Conservation (phyloP, 148 eudicot species). For the Spergularia marina region DNA sequence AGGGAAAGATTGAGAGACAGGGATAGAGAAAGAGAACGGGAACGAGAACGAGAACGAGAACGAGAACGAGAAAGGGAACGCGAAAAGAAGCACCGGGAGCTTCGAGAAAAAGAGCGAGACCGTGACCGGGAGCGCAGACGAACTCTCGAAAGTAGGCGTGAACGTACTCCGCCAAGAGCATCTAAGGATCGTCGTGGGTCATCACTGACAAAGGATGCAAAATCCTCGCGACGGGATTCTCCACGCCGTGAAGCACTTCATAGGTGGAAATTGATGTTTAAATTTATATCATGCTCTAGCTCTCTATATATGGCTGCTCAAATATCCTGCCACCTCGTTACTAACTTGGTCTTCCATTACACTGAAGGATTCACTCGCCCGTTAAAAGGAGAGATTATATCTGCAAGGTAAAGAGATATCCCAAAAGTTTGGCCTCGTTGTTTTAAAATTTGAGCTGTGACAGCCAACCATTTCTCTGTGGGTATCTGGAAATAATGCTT, state of each 20-base stretch:
- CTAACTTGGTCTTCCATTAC: conserved; percentile 91
- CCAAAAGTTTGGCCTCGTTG: conserved; percentile 41
- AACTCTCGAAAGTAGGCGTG: conserved; percentile 57
- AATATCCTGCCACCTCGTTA: conserved; percentile 49
- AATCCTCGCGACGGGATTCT: conserved; percentile 63
- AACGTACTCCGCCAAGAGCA: conserved; percentile 63
- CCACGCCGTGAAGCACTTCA: conserved; percentile 77
- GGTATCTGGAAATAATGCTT: conserved; percentile 27
- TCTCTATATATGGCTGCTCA: conserved; percentile 55
- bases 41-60: conserved; percentile 51
- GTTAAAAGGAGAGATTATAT: conserved; percentile 93
- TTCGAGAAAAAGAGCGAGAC: conserved; percentile 59
- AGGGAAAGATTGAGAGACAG: conserved; percentile 62
- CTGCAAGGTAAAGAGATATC: conserved; percentile 88
- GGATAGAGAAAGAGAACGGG: conserved; percentile 67
- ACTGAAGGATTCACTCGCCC: conserved; percentile 98
- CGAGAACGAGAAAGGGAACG: conserved; percentile 51
- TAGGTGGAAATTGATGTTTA: conserved; percentile 78
- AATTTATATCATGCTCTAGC: conserved; percentile 54
- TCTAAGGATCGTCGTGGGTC: conserved; percentile 76
- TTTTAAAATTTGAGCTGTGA: conserved; percentile 31
- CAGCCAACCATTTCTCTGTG: conserved; percentile 14
- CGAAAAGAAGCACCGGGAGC: conserved; percentile 52
- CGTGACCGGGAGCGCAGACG: conserved; percentile 65
- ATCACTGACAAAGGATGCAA: conserved; percentile 57